phyloP scores from a whole-genome alignment of 371 early-diverging fungal species.

The Mucor saturninus region DNA sequence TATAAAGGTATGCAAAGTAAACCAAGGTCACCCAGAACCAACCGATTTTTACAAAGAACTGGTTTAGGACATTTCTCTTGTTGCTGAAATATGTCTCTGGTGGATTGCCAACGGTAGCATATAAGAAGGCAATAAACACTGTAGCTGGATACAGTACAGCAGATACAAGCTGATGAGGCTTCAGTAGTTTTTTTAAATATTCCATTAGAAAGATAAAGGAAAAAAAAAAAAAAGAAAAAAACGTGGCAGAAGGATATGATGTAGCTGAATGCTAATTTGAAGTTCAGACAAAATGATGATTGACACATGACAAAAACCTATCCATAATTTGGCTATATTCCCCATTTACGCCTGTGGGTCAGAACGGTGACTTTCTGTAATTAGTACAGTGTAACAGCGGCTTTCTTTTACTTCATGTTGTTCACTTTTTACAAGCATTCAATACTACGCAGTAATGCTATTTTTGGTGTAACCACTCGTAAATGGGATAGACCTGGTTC shows the following conservation, averaged over 20 bases:
- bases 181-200: constrained; percentile 14
- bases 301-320: background rate
- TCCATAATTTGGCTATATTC: too few relatives aligned
- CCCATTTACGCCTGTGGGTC: too few relatives aligned
- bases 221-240: constrained; percentile 4
- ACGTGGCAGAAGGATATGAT: background rate
- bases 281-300: background rate
- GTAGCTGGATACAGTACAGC: constrained; percentile 33
- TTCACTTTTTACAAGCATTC: too few relatives aligned
- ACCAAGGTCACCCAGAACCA: constrained; percentile 83
- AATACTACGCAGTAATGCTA: too few relatives aligned
- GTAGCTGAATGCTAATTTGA: background rate
- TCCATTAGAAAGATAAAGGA: constrained; percentile 21
- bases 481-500: too few relatives aligned
- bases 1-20: constrained; percentile 47
- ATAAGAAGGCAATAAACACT: constrained; percentile 34
- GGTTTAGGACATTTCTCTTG: constrained; percentile 80
- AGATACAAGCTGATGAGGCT: constrained; percentile 42
- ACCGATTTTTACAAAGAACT: constrained; percentile 78
- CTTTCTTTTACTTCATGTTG: too few relatives aligned
- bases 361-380: too few relatives aligned
- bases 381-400: too few relatives aligned
- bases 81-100: constrained; percentile 60
- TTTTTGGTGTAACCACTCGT: too few relatives aligned
- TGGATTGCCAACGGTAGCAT: constrained; percentile 33